phyloP scores from a whole-genome alignment of 352 stramenopile genomes.

The Phytophthora colocasiae region DNA sequence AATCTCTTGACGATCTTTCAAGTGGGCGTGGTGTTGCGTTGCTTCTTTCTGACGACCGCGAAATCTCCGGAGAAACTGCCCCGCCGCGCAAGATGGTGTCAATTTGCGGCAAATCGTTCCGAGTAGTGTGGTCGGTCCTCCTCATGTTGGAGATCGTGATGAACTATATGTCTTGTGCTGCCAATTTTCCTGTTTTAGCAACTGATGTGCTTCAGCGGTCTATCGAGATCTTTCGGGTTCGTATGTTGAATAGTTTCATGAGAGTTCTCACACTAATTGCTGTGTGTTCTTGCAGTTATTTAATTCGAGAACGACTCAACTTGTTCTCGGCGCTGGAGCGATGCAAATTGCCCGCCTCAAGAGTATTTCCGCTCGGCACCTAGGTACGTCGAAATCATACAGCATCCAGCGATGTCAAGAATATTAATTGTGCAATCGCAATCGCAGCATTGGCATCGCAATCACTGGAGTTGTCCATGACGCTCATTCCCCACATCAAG shows the following conservation, averaged over 20 bases:
- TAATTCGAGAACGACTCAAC: slow-evolving; percentile 96
- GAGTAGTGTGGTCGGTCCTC: slow-evolving; percentile 96
- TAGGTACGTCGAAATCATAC: slow-evolving; percentile 55
- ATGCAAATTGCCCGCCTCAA: slow-evolving; percentile 97
- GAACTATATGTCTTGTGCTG: slow-evolving; percentile 94
- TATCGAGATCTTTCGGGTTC: slow-evolving; percentile 90
- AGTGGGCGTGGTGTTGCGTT: slow-evolving; percentile 89
- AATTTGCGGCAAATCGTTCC: slow-evolving; percentile 94
- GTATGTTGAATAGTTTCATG: slow-evolving; percentile 18
- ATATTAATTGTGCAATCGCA: slow-evolving; percentile 8
- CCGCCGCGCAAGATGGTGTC: slow-evolving; percentile 83
- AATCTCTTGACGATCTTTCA: slow-evolving; percentile 91
- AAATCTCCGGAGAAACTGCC: slow-evolving; percentile 66
- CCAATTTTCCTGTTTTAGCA: slow-evolving; percentile 95
- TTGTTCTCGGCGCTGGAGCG: slow-evolving; percentile 96
- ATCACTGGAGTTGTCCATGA: slow-evolving; percentile 94
- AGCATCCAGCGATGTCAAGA: not conserved
- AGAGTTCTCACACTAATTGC: not conserved
- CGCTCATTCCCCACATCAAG: slow-evolving; percentile 95
- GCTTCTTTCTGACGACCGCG: slow-evolving; percentile 72
- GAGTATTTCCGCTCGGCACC: slow-evolving; percentile 96
- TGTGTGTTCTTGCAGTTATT: slow-evolving; percentile 85
- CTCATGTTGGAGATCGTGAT: slow-evolving; percentile 96
- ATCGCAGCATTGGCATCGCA: slow-evolving; percentile 93
- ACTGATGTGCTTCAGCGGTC: slow-evolving; percentile 94